Conservation (phyloP, 2,329 filamentous ascomycete genomes). For the Botryotinia narcissicola region DNA sequence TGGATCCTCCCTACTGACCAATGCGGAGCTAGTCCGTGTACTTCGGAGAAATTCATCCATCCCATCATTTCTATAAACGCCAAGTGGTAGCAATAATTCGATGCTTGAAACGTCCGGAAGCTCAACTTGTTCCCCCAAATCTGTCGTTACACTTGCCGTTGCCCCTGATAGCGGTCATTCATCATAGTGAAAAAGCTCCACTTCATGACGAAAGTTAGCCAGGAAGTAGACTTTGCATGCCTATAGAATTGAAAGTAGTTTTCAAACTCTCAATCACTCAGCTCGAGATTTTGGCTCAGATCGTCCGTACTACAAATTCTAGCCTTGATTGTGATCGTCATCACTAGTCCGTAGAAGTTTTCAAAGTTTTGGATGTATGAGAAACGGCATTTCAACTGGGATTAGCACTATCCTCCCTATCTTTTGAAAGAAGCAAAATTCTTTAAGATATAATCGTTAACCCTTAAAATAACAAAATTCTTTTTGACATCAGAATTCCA, state of each 20-base stretch:
- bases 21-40: not conserved
- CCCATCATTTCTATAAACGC: not conserved
- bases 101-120: not conserved
- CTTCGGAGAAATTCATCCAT: not conserved
- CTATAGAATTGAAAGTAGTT: not conserved
- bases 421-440: not conserved
- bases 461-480: not conserved
- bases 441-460: slow-evolving; percentile 13
- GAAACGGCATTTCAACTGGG: not conserved
- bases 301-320: not conserved
- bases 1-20: not conserved
- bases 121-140: not conserved
- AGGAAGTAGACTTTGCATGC: not conserved
- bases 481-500: not conserved
- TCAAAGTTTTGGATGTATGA: not conserved
- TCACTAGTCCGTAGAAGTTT: not conserved
- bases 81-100: not conserved
- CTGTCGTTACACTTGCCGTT: not conserved
- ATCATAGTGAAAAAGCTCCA: not conserved
- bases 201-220: not conserved
- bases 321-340: not conserved
- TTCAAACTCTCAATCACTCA: not conserved
- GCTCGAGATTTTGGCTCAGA: not conserved
- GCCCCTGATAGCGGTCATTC: not conserved
- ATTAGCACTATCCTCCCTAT: not conserved